phyloP scores from a whole-genome alignment of 2,329 filamentous ascomycete genomes.

The Colletotrichum chrysophilum region DNA sequence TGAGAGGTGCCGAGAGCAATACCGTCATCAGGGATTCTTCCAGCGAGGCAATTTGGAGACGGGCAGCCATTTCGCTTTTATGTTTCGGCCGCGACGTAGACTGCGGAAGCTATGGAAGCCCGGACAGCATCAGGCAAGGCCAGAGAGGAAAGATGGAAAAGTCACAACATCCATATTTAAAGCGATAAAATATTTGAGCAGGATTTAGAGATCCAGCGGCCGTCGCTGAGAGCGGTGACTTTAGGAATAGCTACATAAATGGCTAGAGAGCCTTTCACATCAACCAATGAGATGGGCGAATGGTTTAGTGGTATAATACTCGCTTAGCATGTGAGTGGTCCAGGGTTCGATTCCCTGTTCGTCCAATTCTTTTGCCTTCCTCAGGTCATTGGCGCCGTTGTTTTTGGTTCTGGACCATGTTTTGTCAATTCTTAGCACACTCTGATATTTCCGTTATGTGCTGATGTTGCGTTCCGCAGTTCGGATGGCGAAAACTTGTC shows the following conservation, averaged over 20 bases:
- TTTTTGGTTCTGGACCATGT: neutral
- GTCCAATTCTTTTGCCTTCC: neutral
- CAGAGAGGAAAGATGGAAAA: neutral
- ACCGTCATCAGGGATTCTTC: neutral
- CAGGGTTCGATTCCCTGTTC: neutral
- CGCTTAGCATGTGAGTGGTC: neutral
- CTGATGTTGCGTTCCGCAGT: neutral
- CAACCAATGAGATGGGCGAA: neutral
- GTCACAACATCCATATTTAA: fast-evolving
- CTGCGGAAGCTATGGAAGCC: neutral
- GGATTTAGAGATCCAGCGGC: neutral
- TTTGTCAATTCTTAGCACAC: neutral
- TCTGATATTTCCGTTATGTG: neutral
- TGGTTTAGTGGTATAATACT: constrained; percentile 7
- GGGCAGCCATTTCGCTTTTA: neutral
- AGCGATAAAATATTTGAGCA: neutral
- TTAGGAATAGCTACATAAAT: no score
- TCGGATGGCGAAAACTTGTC: neutral
- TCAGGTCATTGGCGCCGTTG: fast-evolving
- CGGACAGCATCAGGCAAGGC: fast-evolving
- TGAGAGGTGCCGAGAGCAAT: neutral
- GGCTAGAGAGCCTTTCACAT: no score
- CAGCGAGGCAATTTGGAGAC: neutral
- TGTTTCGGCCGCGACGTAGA: neutral
- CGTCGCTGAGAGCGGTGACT: neutral